Evolutionary conservation across 2,329 filamentous ascomycete genomes (phyloP).

Genomic region (Massarina eburnea): DNA sequence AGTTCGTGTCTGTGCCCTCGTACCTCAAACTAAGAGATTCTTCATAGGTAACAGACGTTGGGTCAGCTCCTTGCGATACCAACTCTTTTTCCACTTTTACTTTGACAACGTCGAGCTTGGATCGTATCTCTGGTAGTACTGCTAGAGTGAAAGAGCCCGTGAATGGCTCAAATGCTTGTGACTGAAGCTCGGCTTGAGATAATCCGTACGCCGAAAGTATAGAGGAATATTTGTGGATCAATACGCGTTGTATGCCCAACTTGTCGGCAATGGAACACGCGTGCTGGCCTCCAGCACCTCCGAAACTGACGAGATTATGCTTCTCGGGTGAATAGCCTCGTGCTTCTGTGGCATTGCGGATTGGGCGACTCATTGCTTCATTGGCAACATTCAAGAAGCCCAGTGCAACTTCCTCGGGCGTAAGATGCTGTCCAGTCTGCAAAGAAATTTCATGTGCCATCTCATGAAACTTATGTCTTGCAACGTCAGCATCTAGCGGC

Average conservation of each 20-base stretch:
- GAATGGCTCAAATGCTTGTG: constrained; percentile 65
- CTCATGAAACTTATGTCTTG: constrained; percentile 69
- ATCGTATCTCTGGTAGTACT: constrained; percentile 22
- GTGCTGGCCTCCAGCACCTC: constrained; percentile 85
- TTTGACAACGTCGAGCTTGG: background rate
- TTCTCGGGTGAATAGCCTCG: constrained; percentile 85
- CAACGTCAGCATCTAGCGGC: constrained; percentile 71
- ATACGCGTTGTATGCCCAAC: constrained; percentile 75
- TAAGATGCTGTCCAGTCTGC: constrained; percentile 62
- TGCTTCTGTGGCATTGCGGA: constrained; percentile 82
- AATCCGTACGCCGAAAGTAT: constrained; percentile 79
- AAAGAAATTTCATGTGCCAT: constrained; percentile 73
- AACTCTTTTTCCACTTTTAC: constrained; percentile 55
- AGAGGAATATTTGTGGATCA: constrained; percentile 82
- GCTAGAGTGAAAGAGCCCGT: background rate
- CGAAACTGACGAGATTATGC: constrained; percentile 83
- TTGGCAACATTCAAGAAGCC: constrained; percentile 86
- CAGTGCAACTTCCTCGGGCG: constrained; percentile 73
- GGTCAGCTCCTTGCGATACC: constrained; percentile 71
- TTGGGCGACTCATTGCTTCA: constrained; percentile 83
- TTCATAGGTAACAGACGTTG: constrained; percentile 66
- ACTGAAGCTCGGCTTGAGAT: constrained; percentile 68
- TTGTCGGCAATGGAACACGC: constrained; percentile 83
- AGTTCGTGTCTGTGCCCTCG: constrained; percentile 78
- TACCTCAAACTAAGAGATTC: constrained; percentile 93